phyloP scores from a whole-genome alignment of 257 asterid species.

The Cordia subcordata region DNA sequence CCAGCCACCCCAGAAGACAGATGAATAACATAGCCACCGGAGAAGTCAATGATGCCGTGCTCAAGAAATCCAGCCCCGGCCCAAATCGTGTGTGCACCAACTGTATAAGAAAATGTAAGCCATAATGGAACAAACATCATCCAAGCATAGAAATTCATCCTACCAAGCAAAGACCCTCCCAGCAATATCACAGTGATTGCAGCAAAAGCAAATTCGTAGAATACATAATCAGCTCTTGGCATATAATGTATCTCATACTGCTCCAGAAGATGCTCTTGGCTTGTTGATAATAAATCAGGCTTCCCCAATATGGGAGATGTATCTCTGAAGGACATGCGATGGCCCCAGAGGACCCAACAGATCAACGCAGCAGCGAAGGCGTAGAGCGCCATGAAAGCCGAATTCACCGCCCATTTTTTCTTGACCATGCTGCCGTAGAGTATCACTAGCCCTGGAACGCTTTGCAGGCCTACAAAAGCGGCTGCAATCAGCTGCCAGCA shows the following conservation, averaged over 20 bases:
- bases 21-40: conserved; percentile 79
- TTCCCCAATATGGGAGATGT: conserved; percentile 27
- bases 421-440: conserved; percentile 74
- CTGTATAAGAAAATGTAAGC: conserved; percentile 53
- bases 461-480: conserved; percentile 70
- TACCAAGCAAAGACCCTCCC: conserved; percentile 58
- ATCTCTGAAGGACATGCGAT: conserved; percentile 50
- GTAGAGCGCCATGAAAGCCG: conserved; percentile 72
- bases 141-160: conserved; percentile 77
- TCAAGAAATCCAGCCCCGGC: conserved; percentile 44
- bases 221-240: conserved; percentile 44
- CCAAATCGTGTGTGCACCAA: conserved; percentile 62
- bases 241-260: conserved; percentile 13
- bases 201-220: conserved; percentile 66
- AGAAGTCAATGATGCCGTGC: conserved; percentile 39
- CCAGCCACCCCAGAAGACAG: conserved; percentile 75
- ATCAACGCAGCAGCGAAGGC: conserved; percentile 64
- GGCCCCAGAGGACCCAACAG: conserved; percentile 69
- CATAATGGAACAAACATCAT: conserved; percentile 69
- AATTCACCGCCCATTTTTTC: conserved; percentile 73
- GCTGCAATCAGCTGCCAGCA: conserved; percentile 59
- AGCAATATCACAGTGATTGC: conserved; percentile 63
- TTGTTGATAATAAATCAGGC: conserved; percentile 29
- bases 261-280: conserved; percentile 11
- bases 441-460: conserved; percentile 65